Evolutionary conservation across 768 basidiomycete genomes (phyloP), one percentile per base, ranked within the genome.

Genomic region (Lactarius hatsudake): DNA sequence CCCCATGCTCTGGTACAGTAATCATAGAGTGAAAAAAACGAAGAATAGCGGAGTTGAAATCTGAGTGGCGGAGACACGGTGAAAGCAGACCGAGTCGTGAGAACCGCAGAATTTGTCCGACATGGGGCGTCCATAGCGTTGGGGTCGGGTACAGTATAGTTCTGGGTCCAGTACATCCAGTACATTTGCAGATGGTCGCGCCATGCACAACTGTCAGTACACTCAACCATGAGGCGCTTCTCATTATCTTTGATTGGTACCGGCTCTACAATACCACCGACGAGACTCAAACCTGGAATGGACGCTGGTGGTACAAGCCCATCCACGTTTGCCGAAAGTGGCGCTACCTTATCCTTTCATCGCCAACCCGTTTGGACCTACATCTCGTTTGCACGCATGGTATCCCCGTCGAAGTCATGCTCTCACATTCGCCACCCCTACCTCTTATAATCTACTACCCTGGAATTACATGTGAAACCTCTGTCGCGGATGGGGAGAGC

Each of bases 241-340:
- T 63, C 20, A 10, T 23, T 6, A 48, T 58, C 1, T 63, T 63
- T 56, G 42, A 63, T 34, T 63, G 55, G 30, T 63, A 42, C 34
- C 40, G 63, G 36, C 32, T 57, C 4, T 30, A 62, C 36, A 62
- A 26, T 10, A n/a, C 23, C 18, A 10, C 48, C 5, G 51, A 54
- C 26, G 23, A 36, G 1, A 42, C 36, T 42, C 8, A 3, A 4
- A 40, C 28, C 28, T 63, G 62, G 62, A 63, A 57, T 13, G 58
- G 54, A 28, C 58, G 63, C 3, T 64, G 63, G 63, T 64, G 58
- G 63, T 64, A 64, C 48, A 64, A 38, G n/a, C 51, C 53, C 38
- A 42, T 53, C 20, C 58, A 65, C 18, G 58, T 60, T 10, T 60
- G 58, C 20, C 48, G 2, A 18, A 7, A 10, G 15, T 65, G 64